Base-by-base conservation (phyloP, 805 yeast species). In the Myxozyma monticola region DNA sequence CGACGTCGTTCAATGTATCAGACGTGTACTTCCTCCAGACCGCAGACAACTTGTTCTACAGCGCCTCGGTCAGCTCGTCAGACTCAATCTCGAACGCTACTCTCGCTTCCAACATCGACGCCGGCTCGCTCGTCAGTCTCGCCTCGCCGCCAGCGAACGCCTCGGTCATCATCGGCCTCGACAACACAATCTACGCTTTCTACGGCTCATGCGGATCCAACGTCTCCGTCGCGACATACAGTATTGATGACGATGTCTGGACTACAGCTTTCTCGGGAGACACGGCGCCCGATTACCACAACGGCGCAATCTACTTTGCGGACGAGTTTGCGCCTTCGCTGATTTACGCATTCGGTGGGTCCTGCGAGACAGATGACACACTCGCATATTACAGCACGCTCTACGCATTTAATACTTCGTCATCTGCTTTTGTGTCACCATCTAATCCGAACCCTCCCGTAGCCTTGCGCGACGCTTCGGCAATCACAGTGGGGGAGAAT, bases 121-220 rank as follows among this genome's bases (percentile, higher is more conserved):
- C 41, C 15, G 45, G 38, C 10, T 20, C 43, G 2, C 38, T 66
- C 17, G 15, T 25, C n/a, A 37, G 36, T 31, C 51, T 67, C 15
- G 36, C 67, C 3, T n/a, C 60, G 2, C 69, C 71, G 9, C 59
- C 65, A 1, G 38, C 54, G 9, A 60, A 62, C 45, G 31, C 68
- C n/a, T 42, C 62, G 15, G 53, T 68, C 3, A 65, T 62, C 1
- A 43, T 64, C 8, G 68, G 60, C 31, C 35, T 37, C 10, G 59
- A 58, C 31, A 60, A 49, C 26, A 48, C 37, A 15, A 41, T 52
- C 12, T 52, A 52, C 40, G 44, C 56, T 8, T 44, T 66, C 29
- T 61, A 63, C 54, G 70, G 67, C 4, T n/a, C 28, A 5, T 45
- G 57, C 44, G 51, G 48, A 15, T 46, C 51, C 10, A 12, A 35